Evolutionary conservation across 345 rosid species (phyloP).

Genomic region (Capsella bursapastoris): DNA sequence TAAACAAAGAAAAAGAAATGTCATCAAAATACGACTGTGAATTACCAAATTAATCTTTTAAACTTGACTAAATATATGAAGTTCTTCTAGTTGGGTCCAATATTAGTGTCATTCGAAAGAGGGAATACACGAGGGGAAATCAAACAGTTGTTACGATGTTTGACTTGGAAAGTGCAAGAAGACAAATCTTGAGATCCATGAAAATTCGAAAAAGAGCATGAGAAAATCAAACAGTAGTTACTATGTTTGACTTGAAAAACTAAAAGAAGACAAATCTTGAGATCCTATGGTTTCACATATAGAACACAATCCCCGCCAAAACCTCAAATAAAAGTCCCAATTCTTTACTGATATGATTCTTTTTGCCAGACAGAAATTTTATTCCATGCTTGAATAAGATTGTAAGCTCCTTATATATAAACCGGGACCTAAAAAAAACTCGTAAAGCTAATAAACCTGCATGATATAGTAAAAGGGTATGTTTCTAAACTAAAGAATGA

Average conservation of each 20-base stretch:
- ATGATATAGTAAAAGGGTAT: not conserved
- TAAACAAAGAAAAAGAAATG: not conserved
- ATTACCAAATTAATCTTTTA: not conserved
- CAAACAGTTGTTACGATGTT: constrained; percentile 41
- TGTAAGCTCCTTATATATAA: constrained; percentile 3
- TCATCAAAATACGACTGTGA: not conserved
- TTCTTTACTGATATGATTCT: constrained; percentile 16
- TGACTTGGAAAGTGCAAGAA: constrained; percentile 37
- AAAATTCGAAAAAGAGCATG: not conserved
- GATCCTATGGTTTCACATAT: constrained; percentile 32
- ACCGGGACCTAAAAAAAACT: not conserved
- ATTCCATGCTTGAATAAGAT: constrained; percentile 1
- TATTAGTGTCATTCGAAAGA: constrained; percentile 17
- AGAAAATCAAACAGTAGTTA: constrained; percentile 37
- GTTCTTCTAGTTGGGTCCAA: constrained; percentile 12
- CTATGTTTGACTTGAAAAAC: constrained; percentile 30
- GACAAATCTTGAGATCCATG: constrained; percentile 36
- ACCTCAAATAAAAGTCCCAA: constrained; percentile 25
- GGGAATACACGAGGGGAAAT: constrained; percentile 31
- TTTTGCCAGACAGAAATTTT: constrained; percentile 18
- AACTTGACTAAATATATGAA: not conserved
- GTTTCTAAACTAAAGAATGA: not conserved
- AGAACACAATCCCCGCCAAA: constrained; percentile 32
- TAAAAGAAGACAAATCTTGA: constrained; percentile 27
- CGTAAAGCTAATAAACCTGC: not conserved